Conservation (phyloP, 345 rosid species). For the Citrus sinensis region DNA sequence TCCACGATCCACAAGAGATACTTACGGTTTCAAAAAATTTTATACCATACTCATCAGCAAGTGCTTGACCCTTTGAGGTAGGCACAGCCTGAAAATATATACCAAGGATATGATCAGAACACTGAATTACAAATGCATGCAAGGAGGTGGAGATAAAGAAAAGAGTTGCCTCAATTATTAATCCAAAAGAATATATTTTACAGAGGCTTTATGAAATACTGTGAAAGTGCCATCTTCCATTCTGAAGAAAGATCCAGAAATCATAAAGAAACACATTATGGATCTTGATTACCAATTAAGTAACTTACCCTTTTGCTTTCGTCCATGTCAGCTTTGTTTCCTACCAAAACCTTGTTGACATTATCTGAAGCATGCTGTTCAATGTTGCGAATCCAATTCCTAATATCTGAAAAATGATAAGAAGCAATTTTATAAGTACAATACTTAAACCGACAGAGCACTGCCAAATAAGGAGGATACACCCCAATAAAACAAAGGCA, state of each 20-base stretch:
- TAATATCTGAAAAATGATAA: slow-evolving; percentile 63
- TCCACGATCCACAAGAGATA: slow-evolving; percentile 1
- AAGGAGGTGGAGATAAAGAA: slow-evolving; percentile 1
- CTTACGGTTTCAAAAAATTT: slow-evolving; percentile 96
- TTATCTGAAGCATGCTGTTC: slow-evolving; percentile 99
- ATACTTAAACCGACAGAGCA: background rate
- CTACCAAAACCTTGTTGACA: slow-evolving; percentile 93
- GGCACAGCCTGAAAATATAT: slow-evolving; percentile 74
- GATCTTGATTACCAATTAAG: background rate
- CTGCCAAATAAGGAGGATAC: background rate
- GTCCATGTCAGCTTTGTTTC: slow-evolving; percentile 99
- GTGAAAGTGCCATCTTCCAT: background rate
- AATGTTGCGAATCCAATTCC: slow-evolving; percentile 99
- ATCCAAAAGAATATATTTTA: background rate
- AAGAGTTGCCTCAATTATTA: background rate
- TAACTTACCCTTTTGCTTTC: slow-evolving; percentile 90
- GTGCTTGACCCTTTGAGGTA: slow-evolving; percentile 93
- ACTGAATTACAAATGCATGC: background rate
- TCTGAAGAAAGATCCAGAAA: background rate
- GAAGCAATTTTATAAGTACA: slow-evolving; percentile 14
- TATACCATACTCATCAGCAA: slow-evolving; percentile 97
- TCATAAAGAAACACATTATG: background rate
- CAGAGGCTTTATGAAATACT: background rate
- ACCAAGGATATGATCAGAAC: background rate
- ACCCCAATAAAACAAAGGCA: slow-evolving; percentile 7